phyloP scores from a whole-genome alignment of 2,329 filamentous ascomycete genomes.

The Cladosporium austrohemisphaericum region DNA sequence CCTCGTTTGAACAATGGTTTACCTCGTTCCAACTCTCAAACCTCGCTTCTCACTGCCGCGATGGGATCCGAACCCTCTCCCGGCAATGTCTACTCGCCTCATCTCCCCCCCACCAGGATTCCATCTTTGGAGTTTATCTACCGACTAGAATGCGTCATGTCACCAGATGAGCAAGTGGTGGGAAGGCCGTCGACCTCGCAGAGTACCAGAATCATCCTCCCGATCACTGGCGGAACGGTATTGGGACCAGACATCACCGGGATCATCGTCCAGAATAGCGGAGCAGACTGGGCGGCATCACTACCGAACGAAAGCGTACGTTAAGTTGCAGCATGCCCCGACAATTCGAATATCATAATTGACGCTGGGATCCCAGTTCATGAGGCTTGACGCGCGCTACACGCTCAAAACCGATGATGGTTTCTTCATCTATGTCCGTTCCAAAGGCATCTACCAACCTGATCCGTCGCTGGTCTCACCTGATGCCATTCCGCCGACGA shows the following conservation, averaged over 20 bases:
- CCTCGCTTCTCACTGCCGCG: no score
- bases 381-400: slow-evolving; percentile 24
- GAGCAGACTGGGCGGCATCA: slow-evolving; percentile 23
- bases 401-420: slow-evolving; percentile 24
- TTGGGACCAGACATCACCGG: slow-evolving; percentile 22
- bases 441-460: slow-evolving; percentile 21
- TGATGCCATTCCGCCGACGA: background rate
- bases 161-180: slow-evolving; percentile 19
- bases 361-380: slow-evolving; percentile 21
- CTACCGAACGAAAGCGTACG: slow-evolving; percentile 18
- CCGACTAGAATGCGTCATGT: slow-evolving; percentile 24
- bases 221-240: slow-evolving; percentile 21
- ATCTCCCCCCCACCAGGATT: slow-evolving; percentile 16
- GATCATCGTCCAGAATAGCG: slow-evolving; percentile 21
- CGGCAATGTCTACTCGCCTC: background rate
- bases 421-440: slow-evolving; percentile 22
- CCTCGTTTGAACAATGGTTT: no score
- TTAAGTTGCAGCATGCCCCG: background rate
- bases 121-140: slow-evolving; percentile 25
- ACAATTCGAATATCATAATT: background rate
- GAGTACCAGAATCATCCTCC: slow-evolving; percentile 21
- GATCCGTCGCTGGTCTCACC: background rate
- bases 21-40: no score
- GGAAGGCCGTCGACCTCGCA: slow-evolving; percentile 19
- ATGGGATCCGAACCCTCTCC: background rate